Evolutionary conservation across 495 filamentous ascomycete genomes (phyloP), one percentile per base, ranked within the genome.

Genomic region (Opeltia flavorubescens): DNA sequence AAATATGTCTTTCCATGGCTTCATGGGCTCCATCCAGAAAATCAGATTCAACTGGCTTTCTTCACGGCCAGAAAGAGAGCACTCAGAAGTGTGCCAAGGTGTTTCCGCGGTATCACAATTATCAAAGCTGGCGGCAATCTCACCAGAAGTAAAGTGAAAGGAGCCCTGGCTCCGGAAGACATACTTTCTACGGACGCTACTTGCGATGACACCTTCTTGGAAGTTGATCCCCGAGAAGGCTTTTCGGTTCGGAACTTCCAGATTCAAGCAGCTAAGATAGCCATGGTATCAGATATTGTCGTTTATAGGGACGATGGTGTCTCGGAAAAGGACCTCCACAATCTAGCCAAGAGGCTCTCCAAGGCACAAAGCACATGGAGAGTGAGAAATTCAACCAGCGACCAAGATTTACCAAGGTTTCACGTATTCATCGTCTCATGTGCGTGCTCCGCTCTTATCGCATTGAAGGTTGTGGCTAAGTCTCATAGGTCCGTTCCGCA

Each of bases 1-100:
- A 70, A 76, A 8, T 72, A 77, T 50, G 81, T 95, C 53, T 98
- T 95, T 56, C 91, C 91, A n/a, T 98, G 91, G 91, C 71, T 95
- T 7, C 91, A 98, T 66, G 91, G 91, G 18, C 65, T 96, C n/a
- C 89, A 96, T 54, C 78, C 83, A 3, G 75, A 78, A 45, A 98
- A 96, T 56, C 78, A 85, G 35, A 71, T 94, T 45, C 91, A 98
- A 58, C 69, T 87, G 47, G 77, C 81, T 13, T 95, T 95, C 67
- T 95, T 98, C 63, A 76, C 77, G 46, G 76, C 81, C 15, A 77
- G 86, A 40, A 81, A 79, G 50, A 83, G 80, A 43, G 66, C 77
- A 1, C 66, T 83, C 48, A 72, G 84, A 42, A 78, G 76, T 55
- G 78, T 81, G n/a, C 88, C 88, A 0, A 72, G 68, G 49, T 91